These are phyloP conservation scores for Leccinum fallax DNA, from an alignment of 1,284 basidiomycete species.

Conservation along the genomic window DNA sequence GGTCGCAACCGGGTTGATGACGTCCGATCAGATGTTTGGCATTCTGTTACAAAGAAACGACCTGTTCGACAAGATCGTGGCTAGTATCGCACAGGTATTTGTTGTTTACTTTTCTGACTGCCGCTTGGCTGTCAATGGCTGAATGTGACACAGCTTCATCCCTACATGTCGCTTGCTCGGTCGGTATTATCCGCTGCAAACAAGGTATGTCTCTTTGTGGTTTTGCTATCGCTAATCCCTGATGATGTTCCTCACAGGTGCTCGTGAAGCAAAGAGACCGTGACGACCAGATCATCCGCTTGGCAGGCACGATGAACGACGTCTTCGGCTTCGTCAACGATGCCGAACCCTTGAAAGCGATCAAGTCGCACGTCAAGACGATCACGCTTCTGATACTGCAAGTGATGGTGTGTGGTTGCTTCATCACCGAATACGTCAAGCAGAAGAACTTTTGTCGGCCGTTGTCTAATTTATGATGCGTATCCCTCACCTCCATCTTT, in stretches of 20 bases:
- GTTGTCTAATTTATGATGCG: too few relatives aligned
- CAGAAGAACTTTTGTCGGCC: too few relatives aligned
- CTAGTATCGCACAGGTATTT: not conserved
- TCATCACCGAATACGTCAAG: too few relatives aligned
- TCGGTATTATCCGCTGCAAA: not conserved
- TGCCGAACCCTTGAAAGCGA: not conserved
- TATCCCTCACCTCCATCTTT: too few relatives aligned
- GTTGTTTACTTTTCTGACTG: not conserved
- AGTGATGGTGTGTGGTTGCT: too few relatives aligned
- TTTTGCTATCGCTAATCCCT: too few relatives aligned
- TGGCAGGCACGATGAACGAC: not conserved
- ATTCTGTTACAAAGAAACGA: not conserved
- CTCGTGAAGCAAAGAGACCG: too few relatives aligned
- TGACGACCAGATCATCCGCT: not conserved
- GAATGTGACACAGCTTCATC: not conserved
- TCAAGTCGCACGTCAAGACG: not conserved
- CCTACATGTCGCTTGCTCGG: not conserved
- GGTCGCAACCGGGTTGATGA: too few relatives aligned
- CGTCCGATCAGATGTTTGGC: not conserved
- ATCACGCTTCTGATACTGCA: too few relatives aligned
- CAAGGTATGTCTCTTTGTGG: too few relatives aligned
- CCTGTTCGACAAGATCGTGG: not conserved
- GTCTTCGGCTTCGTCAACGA: not conserved
- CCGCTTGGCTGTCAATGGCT: not conserved
- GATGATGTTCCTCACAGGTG: too few relatives aligned